Evolutionary conservation across 2,329 filamentous ascomycete genomes (phyloP).

Genomic region (Ophiostoma fasciatum): DNA sequence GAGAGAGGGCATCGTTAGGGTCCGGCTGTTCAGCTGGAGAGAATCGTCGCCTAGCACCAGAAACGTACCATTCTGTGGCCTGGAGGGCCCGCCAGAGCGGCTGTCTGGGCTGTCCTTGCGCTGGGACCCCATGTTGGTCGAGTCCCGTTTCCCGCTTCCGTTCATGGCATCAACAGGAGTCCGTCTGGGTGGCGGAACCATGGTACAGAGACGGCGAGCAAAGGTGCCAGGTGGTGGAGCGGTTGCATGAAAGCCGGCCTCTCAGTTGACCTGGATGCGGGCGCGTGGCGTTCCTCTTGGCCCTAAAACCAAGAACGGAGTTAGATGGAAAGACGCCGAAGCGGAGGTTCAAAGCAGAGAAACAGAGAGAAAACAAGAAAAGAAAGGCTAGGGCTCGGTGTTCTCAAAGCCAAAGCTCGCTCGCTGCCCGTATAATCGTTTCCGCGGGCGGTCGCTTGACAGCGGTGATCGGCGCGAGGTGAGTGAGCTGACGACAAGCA

Average conservation of each 20-base stretch:
- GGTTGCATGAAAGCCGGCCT: conserved; percentile 18
- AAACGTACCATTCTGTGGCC: conserved; percentile 25
- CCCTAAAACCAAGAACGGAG: too few species aligned
- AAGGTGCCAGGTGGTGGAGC: conserved; percentile 13
- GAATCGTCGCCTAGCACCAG: not conserved
- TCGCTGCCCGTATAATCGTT: too few species aligned
- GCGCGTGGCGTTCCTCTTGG: too few species aligned
- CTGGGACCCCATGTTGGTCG: conserved; percentile 19
- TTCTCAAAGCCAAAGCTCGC: too few species aligned
- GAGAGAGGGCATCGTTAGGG: not conserved
- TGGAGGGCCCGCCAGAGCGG: conserved; percentile 15
- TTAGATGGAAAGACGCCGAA: too few species aligned
- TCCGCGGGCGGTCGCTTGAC: too few species aligned
- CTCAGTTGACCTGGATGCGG: too few species aligned
- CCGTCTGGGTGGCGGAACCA: conserved; percentile 22
- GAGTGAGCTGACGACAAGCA: too few species aligned
- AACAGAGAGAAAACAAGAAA: too few species aligned
- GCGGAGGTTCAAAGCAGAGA: too few species aligned
- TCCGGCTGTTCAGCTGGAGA: not conserved
- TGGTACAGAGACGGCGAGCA: conserved; percentile 15
- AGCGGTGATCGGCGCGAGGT: too few species aligned
- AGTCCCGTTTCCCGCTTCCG: conserved; percentile 17
- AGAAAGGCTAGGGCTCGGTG: too few species aligned
- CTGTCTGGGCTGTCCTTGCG: conserved; percentile 19
- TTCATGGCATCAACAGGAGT: conserved; percentile 16